These are phyloP conservation scores for Backusella parvicylindrica DNA, from an alignment of 192 early-diverging fungal genomes.

Conservation along the genomic window DNA sequence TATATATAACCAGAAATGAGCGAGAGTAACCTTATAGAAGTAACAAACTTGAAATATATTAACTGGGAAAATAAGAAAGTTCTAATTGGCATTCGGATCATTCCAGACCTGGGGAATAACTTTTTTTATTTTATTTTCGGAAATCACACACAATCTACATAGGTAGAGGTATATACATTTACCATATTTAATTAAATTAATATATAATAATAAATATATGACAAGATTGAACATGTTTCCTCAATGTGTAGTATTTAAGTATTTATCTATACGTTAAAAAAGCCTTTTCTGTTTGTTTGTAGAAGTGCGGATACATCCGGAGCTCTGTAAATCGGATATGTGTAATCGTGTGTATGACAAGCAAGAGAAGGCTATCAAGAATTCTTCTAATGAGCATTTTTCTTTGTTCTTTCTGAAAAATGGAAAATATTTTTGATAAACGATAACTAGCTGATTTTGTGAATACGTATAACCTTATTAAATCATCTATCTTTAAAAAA, in stretches of 20 bases:
- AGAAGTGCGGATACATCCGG: neutral
- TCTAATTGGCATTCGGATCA: neutral
- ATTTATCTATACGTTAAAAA: neutral
- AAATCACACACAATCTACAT: neutral
- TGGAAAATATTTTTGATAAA: neutral
- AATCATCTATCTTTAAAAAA: neutral
- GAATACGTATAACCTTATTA: neutral
- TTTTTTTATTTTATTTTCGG: neutral
- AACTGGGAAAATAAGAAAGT: neutral
- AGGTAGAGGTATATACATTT: too few species aligned
- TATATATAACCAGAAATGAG: neutral
- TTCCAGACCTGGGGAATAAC: neutral
- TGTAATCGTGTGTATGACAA: neutral
- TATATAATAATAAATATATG: neutral
- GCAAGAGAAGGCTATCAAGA: neutral
- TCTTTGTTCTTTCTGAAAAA: neutral
- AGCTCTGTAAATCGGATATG: neutral
- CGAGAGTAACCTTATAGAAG: neutral
- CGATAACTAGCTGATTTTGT: neutral
- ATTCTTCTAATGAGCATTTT: neutral
- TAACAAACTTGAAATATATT: neutral
- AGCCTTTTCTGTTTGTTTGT: neutral
- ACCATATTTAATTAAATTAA: neutral
- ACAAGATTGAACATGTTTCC: neutral
- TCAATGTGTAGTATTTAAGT: neutral